Evolutionary conservation across 768 basidiomycete species (phyloP), one percentile per base, ranked within the genome.

Genomic region (Suillus decipiens): DNA sequence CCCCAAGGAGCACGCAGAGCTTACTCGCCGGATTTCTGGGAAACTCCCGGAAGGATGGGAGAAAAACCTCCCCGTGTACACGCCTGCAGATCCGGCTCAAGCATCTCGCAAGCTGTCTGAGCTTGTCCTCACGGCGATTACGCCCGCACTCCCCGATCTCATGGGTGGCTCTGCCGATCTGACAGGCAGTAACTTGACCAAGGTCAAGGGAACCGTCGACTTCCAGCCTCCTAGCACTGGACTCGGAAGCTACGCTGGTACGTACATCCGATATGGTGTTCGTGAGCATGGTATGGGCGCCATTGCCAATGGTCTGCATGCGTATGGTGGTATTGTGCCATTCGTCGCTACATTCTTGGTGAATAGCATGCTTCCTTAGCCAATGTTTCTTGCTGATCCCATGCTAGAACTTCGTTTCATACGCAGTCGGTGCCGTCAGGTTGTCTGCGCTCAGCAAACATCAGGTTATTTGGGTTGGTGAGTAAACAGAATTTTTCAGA

Each of bases 241-340:
- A 37, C 83, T 96, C 50, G 96, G 96, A 63, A 82, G 75, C 63
- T 96, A 95, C 77, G 78, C 86, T 62, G 96, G 96, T 59, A 90
- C 89, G 54, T 97, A 98, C 76, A 87, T 98, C 75, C 91, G 95
- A 61, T 98, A 91, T 80, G 96, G 96, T 85, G 95, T 98, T 62
- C 92, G 96, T 77, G 96, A 98, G 77, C 96, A 98, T 77, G 96
- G 82, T 68, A 98, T 97, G 95, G 92, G 90, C 70, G 96, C 95
- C 61, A 95, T 98, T 70, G 93, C 89, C 68, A 97, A 97, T 75
- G 95, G 95, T 74, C 75, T 96, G 65, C 76, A 82, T 65, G 95
- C 95, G 2, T 98, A 97, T 77, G 95, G 95, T 64, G 93, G 87
- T 70, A 87, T 96, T 71, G 85, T 96, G 65, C 95, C 95, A 50